These are phyloP conservation scores for Akanthomyces uredinophilus DNA, from an alignment of 2,329 filamentous ascomycete genomes.

Conservation along the genomic window DNA sequence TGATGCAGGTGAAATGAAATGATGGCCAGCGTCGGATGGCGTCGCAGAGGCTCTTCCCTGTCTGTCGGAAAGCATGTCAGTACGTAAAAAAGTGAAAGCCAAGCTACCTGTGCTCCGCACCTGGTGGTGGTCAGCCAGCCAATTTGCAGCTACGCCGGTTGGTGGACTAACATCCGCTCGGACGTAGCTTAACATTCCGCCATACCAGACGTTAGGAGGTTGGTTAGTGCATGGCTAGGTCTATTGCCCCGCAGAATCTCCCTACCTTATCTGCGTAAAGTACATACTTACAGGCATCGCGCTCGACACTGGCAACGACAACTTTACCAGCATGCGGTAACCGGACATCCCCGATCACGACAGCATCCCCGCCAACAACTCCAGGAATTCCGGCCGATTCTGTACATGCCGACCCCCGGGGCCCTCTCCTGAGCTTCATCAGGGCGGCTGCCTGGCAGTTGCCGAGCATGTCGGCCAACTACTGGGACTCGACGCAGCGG, in stretches of 20 bases:
- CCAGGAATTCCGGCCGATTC: background rate
- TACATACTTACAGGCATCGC: too few species aligned
- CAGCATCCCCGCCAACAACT: background rate
- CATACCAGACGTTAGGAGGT: background rate
- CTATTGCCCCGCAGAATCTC: conserved; percentile 6
- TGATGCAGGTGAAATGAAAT: conserved; percentile 2
- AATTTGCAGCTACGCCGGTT: conserved; percentile 8
- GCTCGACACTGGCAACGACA: background rate
- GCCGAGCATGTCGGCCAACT: conserved; percentile 78
- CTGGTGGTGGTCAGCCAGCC: conserved; percentile 10
- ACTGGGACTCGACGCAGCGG: conserved; percentile 91
- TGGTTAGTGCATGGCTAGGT: background rate
- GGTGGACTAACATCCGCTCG: background rate
- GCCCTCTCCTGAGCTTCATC: background rate
- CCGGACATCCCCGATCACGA: background rate
- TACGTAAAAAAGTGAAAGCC: conserved; percentile 8
- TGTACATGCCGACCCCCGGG: background rate
- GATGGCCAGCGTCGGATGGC: background rate
- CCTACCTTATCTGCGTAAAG: background rate
- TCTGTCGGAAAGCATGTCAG: background rate
- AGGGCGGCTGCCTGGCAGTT: background rate
- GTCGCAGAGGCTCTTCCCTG: conserved; percentile 1
- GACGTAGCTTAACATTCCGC: background rate
- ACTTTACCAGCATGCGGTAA: background rate
- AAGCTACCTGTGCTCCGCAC: background rate